A percentile compares a stretch with the other conserved stretches of the same genome.
Conservation (phyloP, 1,284 basidiomycete species). For the Heterobasidion parviporum region DNA sequence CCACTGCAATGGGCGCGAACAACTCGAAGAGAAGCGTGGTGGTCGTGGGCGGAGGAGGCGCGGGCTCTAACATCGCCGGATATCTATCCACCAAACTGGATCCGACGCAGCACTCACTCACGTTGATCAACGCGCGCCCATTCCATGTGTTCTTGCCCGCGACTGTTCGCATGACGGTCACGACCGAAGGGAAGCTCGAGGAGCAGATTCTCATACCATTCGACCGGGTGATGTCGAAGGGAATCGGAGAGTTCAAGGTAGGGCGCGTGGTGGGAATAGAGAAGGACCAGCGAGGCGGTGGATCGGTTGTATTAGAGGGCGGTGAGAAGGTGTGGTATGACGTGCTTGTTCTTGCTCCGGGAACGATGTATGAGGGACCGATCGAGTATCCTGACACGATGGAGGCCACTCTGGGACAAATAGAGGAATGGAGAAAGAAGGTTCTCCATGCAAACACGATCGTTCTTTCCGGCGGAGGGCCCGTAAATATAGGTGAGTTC, state of each 20-base stretch:
- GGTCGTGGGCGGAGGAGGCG: neutral
- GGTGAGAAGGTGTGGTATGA: slow-evolving; percentile 1
- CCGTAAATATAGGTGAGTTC: slow-evolving; percentile 49
- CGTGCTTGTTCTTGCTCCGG: slow-evolving; percentile 34
- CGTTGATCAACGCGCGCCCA: slow-evolving; percentile 2
- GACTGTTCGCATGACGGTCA: neutral
- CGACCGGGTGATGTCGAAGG: neutral
- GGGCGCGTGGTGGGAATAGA: slow-evolving; percentile 1
- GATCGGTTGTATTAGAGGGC: neutral
- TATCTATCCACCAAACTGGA: neutral
- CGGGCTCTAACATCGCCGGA: neutral
- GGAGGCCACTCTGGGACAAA: slow-evolving; percentile 25
- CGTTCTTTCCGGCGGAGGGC: slow-evolving; percentile 51
- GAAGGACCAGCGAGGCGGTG: neutral
- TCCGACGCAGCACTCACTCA: neutral
- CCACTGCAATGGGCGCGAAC: neutral
- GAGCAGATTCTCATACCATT: neutral
- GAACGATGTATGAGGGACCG: slow-evolving; percentile 42
- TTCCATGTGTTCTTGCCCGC: neutral
- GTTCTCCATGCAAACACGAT: slow-evolving; percentile 32
- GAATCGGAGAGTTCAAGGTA: slow-evolving; percentile 4
- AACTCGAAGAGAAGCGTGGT: neutral
- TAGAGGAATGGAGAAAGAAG: slow-evolving; percentile 30
- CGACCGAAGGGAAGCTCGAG: neutral
- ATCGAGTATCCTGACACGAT: slow-evolving; percentile 32